These are phyloP conservation scores for Gaeumannomyces sp. DNA, from an alignment of 2,329 filamentous ascomycete genomes.

Conservation along the genomic window DNA sequence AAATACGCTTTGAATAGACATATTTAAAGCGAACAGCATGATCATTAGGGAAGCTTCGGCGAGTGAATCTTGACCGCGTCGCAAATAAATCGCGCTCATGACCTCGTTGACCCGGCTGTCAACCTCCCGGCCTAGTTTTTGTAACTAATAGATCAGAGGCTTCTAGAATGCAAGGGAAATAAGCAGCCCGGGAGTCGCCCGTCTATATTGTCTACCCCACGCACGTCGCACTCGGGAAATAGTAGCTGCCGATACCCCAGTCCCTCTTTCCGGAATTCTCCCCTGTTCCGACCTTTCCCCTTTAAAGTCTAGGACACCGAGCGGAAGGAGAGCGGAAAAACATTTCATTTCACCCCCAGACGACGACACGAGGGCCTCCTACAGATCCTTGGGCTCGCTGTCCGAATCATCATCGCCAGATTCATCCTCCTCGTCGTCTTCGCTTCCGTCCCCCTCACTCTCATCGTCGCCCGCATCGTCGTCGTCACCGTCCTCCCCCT, in stretches of 20 bases:
- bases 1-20: not conserved
- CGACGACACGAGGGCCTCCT: not conserved
- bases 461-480: constrained; percentile 52
- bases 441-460: constrained; percentile 33
- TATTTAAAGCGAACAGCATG: not conserved
- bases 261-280: too few species aligned
- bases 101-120: too few species aligned
- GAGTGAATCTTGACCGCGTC: not conserved
- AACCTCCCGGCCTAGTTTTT: too few species aligned
- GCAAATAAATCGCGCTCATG: not conserved
- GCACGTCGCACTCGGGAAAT: too few species aligned
- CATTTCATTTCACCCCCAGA: not conserved
- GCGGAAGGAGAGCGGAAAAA: not conserved
- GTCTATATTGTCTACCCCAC: too few species aligned
- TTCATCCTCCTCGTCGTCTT: constrained; percentile 35
- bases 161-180: too few species aligned
- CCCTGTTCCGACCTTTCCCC: too few species aligned
- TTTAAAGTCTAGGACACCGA: too few species aligned
- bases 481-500: constrained; percentile 55
- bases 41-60: not conserved
- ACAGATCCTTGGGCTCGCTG: constrained; percentile 5
- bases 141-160: too few species aligned
- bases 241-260: too few species aligned
- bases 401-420: constrained; percentile 22
- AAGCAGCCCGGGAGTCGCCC: too few species aligned